These are phyloP conservation scores for Logfia minima DNA, from an alignment of 129 eudicot species.

Conservation along the genomic window DNA sequence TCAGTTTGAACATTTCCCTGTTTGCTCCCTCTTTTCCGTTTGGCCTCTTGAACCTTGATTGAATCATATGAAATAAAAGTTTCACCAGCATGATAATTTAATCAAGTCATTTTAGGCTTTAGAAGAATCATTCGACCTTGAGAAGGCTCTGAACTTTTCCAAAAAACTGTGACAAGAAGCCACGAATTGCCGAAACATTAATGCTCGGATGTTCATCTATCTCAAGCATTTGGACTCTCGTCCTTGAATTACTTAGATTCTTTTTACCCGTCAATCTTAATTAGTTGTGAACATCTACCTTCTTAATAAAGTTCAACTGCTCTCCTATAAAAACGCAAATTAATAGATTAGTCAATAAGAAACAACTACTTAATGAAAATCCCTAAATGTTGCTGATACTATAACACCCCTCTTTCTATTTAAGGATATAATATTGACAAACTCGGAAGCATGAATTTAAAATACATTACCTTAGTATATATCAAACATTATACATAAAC, in stretches of 20 bases:
- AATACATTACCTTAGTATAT: too few relatives aligned
- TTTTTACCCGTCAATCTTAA: constrained; percentile 39
- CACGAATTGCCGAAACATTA: constrained; percentile 44
- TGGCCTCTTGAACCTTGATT: constrained; percentile 50
- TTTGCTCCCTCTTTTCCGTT: constrained; percentile 34
- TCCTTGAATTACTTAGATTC: constrained; percentile 32
- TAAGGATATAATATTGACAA: too few relatives aligned
- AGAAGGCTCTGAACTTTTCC: constrained; percentile 52
- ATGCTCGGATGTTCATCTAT: constrained; percentile 32
- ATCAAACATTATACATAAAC: too few relatives aligned
- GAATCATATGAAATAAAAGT: constrained; percentile 10
- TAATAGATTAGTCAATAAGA: not conserved
- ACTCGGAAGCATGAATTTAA: too few relatives aligned
- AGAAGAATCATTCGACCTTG: constrained; percentile 45
- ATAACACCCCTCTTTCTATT: too few relatives aligned
- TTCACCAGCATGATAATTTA: not conserved
- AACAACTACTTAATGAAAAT: constrained; percentile 8
- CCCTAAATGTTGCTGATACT: constrained; percentile 10
- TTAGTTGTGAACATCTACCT: constrained; percentile 29
- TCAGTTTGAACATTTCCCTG: constrained; percentile 26
- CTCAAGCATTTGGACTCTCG: constrained; percentile 31
- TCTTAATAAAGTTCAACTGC: constrained; percentile 11
- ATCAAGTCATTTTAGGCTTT: constrained; percentile 3
- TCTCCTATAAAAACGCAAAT: constrained; percentile 13
- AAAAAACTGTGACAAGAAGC: constrained; percentile 47